Evolutionary conservation across 768 basidiomycete species (phyloP).

Genomic region (Arthromyces matolae): DNA sequence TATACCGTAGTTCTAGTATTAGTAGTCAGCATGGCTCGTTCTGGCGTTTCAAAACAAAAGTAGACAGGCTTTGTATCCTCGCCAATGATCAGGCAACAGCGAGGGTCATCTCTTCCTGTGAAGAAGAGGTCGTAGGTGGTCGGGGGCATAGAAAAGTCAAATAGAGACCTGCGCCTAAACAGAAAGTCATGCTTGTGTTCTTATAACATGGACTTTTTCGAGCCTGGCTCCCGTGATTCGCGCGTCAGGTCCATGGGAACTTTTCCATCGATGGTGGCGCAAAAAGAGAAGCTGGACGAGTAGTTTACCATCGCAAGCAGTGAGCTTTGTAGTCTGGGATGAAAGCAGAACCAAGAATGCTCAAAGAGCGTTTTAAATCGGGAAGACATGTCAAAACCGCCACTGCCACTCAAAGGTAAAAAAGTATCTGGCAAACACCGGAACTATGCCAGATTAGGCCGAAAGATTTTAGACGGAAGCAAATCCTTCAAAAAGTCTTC

Average conservation of each 20-base stretch:
- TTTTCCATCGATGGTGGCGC: constrained; percentile 49
- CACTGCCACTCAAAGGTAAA: constrained; percentile 38
- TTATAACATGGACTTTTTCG: constrained; percentile 42
- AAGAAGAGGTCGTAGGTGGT: constrained; percentile 60
- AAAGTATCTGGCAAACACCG: constrained; percentile 35
- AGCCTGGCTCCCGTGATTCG: constrained; percentile 49
- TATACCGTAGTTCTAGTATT: constrained; percentile 48
- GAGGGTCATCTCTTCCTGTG: constrained; percentile 66
- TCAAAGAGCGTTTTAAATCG: constrained; percentile 10
- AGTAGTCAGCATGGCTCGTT: constrained; percentile 36
- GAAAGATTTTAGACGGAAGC: constrained; percentile 24
- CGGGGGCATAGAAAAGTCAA: constrained; percentile 35
- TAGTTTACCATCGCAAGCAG: constrained; percentile 2
- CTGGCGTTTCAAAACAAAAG: constrained; percentile 63
- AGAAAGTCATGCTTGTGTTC: constrained; percentile 33
- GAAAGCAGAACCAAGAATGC: constrained; percentile 6
- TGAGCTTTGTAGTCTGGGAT: constrained; percentile 3
- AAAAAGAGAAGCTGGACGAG: constrained; percentile 34
- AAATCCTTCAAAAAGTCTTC: constrained; percentile 9
- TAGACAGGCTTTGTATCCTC: constrained; percentile 56
- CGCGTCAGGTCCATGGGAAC: constrained; percentile 48
- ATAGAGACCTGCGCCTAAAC: constrained; percentile 29
- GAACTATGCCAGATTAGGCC: constrained; percentile 23
- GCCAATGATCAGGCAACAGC: constrained; percentile 65
- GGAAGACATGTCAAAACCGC: constrained; percentile 37